Evolutionary conservation across 2,329 filamentous ascomycete species (phyloP).

Genomic region (Zopfia rhizophila): DNA sequence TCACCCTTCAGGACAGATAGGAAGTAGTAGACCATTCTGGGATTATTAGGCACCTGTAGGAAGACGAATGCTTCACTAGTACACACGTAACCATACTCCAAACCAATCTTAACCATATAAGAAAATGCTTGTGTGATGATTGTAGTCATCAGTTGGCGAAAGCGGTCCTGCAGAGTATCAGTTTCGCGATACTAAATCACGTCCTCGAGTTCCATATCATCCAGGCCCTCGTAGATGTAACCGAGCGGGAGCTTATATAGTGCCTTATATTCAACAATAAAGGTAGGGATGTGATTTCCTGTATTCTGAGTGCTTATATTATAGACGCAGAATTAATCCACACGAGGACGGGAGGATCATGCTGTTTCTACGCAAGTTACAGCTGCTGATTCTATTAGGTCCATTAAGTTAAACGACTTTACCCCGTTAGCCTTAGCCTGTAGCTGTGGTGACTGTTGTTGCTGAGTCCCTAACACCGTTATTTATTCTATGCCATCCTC

Average conservation of each 20-base stretch:
- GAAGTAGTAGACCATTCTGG: slow-evolving; percentile 44
- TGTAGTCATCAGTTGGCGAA: slow-evolving; percentile 53
- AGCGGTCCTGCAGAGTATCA: slow-evolving; percentile 48
- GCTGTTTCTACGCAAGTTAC: slow-evolving; percentile 1
- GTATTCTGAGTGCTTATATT: slow-evolving; percentile 27
- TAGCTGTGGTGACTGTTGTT: slow-evolving; percentile 27
- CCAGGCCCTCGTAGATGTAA: slow-evolving; percentile 57
- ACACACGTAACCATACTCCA: slow-evolving; percentile 57
- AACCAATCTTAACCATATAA: slow-evolving; percentile 61
- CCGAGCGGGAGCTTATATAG: slow-evolving; percentile 58
- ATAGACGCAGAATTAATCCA: slow-evolving; percentile 50
- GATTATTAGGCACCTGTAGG: slow-evolving; percentile 48
- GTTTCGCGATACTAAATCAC: slow-evolving; percentile 49
- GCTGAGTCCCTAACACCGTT: slow-evolving; percentile 12
- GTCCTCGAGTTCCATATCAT: slow-evolving; percentile 54
- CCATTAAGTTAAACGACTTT: neutral
- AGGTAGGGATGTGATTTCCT: slow-evolving; percentile 33
- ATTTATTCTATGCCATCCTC: slow-evolving; percentile 24
- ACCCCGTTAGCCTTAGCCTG: slow-evolving; percentile 14
- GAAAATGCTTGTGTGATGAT: slow-evolving; percentile 61
- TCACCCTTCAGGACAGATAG: slow-evolving; percentile 44
- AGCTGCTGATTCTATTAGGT: slow-evolving; percentile 1
- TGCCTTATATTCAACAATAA: slow-evolving; percentile 58
- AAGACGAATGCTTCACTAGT: slow-evolving; percentile 59
- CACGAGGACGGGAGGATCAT: slow-evolving; percentile 31